Evolutionary conservation across 2,329 filamentous ascomycete genomes (phyloP).

Genomic region (Pseudogymnoascus sp.): DNA sequence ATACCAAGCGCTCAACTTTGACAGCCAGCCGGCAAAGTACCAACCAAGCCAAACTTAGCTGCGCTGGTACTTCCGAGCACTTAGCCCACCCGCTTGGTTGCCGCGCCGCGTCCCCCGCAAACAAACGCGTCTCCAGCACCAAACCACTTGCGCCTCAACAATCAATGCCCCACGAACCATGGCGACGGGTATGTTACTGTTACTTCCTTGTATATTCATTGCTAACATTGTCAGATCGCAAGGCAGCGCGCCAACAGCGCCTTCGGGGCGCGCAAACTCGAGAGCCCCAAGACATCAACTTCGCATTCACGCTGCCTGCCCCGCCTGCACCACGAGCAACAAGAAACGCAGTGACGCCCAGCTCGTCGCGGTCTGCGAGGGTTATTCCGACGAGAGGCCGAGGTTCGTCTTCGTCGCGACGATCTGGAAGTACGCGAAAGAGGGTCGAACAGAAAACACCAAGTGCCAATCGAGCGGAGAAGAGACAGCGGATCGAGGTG

Average conservation of each 20-base stretch:
- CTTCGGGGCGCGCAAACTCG: conserved; percentile 51
- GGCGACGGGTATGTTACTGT: neutral
- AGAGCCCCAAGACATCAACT: conserved; percentile 52
- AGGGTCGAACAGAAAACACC: conserved; percentile 4
- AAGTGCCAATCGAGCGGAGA: conserved; percentile 11
- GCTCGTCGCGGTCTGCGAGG: conserved; percentile 19
- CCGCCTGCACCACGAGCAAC: conserved; percentile 14
- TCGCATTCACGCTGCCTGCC: conserved; percentile 45
- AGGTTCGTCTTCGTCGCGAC: conserved; percentile 17
- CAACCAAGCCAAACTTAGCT: neutral
- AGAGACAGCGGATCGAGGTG: conserved; percentile 21
- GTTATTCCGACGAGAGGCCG: conserved; percentile 20
- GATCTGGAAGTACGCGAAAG: conserved; percentile 2
- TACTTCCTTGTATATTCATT: neutral
- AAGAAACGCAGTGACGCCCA: neutral
- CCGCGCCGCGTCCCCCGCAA: neutral
- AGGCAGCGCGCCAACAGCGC: conserved; percentile 57
- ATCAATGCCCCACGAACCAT: conserved; percentile 2
- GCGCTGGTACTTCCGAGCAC: neutral
- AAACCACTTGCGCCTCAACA: neutral
- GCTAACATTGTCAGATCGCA: conserved; percentile 38
- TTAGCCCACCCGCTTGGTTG: neutral
- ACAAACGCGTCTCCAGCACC: conserved; percentile 7
- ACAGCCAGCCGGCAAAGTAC: neutral
- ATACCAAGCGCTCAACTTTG: neutral